These are phyloP conservation scores for Fusarium circinatum DNA, from an alignment of 2,329 filamentous ascomycete genomes.

Conservation along the genomic window DNA sequence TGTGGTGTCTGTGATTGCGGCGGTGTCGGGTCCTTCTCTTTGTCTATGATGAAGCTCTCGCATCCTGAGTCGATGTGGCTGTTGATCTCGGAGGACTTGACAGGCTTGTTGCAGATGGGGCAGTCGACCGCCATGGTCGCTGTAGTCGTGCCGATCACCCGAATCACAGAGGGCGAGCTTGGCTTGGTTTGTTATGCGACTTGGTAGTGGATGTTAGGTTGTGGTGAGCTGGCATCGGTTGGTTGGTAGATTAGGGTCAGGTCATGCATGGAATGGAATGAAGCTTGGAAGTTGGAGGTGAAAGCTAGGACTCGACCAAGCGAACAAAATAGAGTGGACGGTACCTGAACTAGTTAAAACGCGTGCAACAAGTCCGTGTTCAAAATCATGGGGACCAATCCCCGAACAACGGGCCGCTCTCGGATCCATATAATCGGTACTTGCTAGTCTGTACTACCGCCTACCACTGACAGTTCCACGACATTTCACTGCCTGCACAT, in stretches of 20 bases:
- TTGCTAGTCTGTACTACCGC: neutral
- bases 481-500: neutral
- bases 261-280: neutral
- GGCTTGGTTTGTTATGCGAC: neutral
- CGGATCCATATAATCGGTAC: slow-evolving; percentile 31
- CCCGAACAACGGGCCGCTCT: slow-evolving; percentile 32
- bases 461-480: neutral
- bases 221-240: neutral
- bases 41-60: slow-evolving; percentile 70
- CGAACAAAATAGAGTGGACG: slow-evolving; percentile 24
- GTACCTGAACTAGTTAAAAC: neutral
- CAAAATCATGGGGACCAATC: slow-evolving; percentile 31
- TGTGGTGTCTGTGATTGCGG: slow-evolving; percentile 47
- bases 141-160: slow-evolving; percentile 1
- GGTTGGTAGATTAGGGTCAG: neutral
- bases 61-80: slow-evolving; percentile 90
- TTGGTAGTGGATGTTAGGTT: neutral
- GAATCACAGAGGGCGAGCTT: neutral
- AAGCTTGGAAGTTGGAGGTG: slow-evolving; percentile 5
- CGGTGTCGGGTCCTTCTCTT: slow-evolving; percentile 48
- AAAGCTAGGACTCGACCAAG: neutral
- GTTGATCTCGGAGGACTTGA: slow-evolving; percentile 83
- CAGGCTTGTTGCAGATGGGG: slow-evolving; percentile 81
- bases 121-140: slow-evolving; percentile 70
- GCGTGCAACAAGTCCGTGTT: slow-evolving; percentile 5